A percentile compares a stretch with the other conserved stretches of the same genome.
Conservation (phyloP, 202 grass and related monocot species). For the Zizania palustris region DNA sequence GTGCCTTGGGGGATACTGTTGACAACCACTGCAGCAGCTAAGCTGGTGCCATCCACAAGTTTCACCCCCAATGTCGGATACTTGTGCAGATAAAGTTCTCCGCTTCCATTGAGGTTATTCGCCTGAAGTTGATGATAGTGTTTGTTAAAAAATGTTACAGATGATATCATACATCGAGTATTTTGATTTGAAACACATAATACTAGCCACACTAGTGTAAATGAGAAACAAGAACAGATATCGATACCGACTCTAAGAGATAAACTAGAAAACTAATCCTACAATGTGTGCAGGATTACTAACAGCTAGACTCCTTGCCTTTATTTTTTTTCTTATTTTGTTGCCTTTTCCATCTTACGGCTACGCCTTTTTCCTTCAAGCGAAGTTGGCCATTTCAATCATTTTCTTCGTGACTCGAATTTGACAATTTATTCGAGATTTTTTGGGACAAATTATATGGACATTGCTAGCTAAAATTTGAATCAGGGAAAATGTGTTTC, state of each 20-base stretch:
- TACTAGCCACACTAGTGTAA: neutral
- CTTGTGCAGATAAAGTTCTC: slow-evolving; percentile 74
- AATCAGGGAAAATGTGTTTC: neutral
- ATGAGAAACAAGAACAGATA: no score
- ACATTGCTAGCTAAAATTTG: neutral
- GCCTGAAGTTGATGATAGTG: slow-evolving; percentile 42
- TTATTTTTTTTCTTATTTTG: slow-evolving; percentile 9
- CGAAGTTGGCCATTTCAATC: neutral
- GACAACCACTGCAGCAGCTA: slow-evolving; percentile 76
- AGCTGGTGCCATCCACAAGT: slow-evolving; percentile 84
- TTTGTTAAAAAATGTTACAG: neutral
- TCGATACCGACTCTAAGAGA: no score
- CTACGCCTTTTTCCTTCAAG: neutral
- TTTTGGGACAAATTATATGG: neutral
- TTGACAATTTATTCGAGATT: neutral
- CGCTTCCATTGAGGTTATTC: slow-evolving; percentile 66
- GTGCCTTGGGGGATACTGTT: slow-evolving; percentile 57
- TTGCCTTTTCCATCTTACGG: neutral
- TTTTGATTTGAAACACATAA: neutral
- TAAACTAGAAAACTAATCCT: no score
- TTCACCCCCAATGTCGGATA: slow-evolving; percentile 63
- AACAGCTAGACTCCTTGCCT: neutral
- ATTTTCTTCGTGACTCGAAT: slow-evolving; percentile 12
- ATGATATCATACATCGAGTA: slow-evolving; percentile 5
- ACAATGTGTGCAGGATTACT: no score